Base-by-base conservation (phyloP, 2,329 filamentous ascomycete species). In the Cladosporium colombiae region DNA sequence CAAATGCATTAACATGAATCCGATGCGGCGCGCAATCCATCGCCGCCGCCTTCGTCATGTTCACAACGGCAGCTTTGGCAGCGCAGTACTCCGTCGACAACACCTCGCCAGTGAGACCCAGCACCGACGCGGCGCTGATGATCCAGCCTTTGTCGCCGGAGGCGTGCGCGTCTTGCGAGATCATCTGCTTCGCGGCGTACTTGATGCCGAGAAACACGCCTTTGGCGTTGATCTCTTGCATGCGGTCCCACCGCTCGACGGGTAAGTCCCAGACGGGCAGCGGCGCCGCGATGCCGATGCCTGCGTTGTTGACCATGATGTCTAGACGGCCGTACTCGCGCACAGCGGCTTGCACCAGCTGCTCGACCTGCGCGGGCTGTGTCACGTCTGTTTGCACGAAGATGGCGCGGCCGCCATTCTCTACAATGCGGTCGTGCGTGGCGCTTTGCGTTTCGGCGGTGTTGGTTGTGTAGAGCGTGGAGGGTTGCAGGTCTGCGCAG, bases 241-340 rank as follows among this genome's bases (percentile, higher is more conserved):
- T 76, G 18, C 68, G 70, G 50, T 87, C 81, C 76, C 81, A 87
- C 0, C 75, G 76, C 0, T 76, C 73, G 44, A 85, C 82, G 0
- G 75, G 68, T 3, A 80, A 79, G 61, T 82, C 70, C 74, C 86
- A 85, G 6, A 86, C 74, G 0, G 77, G 75, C 1, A 69, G 68
- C 0, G 76, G 74, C 1, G 52, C 29, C 16, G 44, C 18, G 25
- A 65, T 35, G 25, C 62, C 55, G 66, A 97, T 86, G 6, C 93
- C 93, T 3, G 93, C 93, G 80, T 97, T 97, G 76, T 88, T 91
- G 31, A 97, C 90, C 78, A 94, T 94, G 6, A 96, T 82, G 78
- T 85, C 81, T 46, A 84, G 66, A 40, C 80, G 75, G 16, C 84
- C 82, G 75, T 87, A 90, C 66, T 80, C 78, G 66, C 84, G 76